phyloP scores from a whole-genome alignment of 2,329 filamentous ascomycete species.

The Claviceps spartinae region DNA sequence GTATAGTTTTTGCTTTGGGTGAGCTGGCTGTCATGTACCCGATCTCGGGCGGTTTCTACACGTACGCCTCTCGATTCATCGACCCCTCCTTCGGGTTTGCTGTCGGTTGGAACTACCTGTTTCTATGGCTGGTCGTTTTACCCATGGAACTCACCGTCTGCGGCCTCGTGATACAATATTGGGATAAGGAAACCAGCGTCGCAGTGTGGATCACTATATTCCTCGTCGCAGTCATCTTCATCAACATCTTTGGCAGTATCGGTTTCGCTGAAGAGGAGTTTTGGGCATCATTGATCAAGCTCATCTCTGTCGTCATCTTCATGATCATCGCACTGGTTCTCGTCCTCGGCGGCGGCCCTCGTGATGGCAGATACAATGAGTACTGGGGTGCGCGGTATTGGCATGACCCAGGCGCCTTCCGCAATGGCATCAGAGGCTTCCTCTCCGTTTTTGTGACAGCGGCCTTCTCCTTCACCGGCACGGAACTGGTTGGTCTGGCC shows the following conservation, averaged over 20 bases:
- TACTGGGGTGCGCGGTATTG: constrained; percentile 31
- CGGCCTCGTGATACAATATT: constrained; percentile 37
- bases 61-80: constrained; percentile 46
- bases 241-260: constrained; percentile 43
- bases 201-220: constrained; percentile 42
- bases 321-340: constrained; percentile 47
- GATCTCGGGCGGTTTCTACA: constrained; percentile 49
- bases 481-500: constrained; percentile 55
- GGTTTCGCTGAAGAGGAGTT: constrained; percentile 45
- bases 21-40: constrained; percentile 49
- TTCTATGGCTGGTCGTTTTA: constrained; percentile 37
- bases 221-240: constrained; percentile 30
- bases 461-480: constrained; percentile 55
- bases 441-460: constrained; percentile 57
- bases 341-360: constrained; percentile 43
- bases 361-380: constrained; percentile 23
- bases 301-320: constrained; percentile 43
- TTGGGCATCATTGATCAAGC: constrained; percentile 39
- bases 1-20: constrained; percentile 41
- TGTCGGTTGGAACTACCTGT: constrained; percentile 32
- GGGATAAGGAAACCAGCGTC: constrained; percentile 31
- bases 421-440: constrained; percentile 57
- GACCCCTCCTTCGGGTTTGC: constrained; percentile 47
- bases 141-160: constrained; percentile 38
- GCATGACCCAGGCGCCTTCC: constrained; percentile 38